Evolutionary conservation across 1,139 yeast genomes (phyloP).

Genomic region (Pichia sp.): DNA sequence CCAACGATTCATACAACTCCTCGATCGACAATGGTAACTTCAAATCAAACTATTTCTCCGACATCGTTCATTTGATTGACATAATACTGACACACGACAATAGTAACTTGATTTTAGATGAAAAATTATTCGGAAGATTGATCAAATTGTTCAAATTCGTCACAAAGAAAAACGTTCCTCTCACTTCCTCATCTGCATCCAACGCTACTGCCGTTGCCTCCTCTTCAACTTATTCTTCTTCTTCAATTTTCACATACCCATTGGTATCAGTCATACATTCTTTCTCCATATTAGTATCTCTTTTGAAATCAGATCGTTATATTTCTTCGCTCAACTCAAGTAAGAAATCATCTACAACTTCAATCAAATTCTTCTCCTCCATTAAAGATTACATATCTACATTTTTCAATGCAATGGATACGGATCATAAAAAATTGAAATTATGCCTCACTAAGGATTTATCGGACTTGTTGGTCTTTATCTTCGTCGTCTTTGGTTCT

Average conservation of each 20-base stretch:
- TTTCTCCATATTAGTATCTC: slow-evolving; percentile 26
- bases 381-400: slow-evolving; percentile 20
- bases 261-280: slow-evolving; percentile 29
- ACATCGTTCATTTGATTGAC: slow-evolving; percentile 29
- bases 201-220: not conserved
- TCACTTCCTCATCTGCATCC: not conserved
- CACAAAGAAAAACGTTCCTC: slow-evolving; percentile 19
- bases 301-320: slow-evolving; percentile 33
- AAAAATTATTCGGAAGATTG: slow-evolving; percentile 30
- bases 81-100: slow-evolving; percentile 30
- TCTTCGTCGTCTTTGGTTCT: slow-evolving; percentile 30
- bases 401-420: slow-evolving; percentile 26
- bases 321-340: slow-evolving; percentile 23
- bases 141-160: slow-evolving; percentile 29
- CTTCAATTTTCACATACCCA: slow-evolving; percentile 29
- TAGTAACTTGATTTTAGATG: slow-evolving; percentile 28
- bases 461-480: slow-evolving; percentile 32
- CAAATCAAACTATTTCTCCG: slow-evolving; percentile 32
- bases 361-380: slow-evolving; percentile 23
- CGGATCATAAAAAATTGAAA: slow-evolving; percentile 30
- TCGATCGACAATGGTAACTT: slow-evolving; percentile 30
- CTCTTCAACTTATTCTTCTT: slow-evolving; percentile 10
- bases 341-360: slow-evolving; percentile 20
- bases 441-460: slow-evolving; percentile 30
- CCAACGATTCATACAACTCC: slow-evolving; percentile 32